phyloP scores from a whole-genome alignment of 2,329 filamentous ascomycete genomes.

The Ophiostoma ulmi region DNA sequence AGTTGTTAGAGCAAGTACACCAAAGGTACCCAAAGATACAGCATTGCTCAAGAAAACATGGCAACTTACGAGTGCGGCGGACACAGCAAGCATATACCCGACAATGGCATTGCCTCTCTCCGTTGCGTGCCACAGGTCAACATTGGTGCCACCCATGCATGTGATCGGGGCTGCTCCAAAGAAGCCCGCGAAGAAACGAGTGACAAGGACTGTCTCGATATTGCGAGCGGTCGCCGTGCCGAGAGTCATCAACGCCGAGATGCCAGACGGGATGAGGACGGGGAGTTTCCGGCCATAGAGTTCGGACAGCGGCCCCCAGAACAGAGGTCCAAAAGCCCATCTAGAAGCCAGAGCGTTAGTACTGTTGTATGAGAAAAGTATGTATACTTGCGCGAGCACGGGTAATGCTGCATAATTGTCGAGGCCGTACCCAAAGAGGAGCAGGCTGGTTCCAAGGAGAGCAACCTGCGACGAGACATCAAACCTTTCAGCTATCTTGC shows the following conservation, averaged over 20 bases:
- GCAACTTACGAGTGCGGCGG: slow-evolving; percentile 7
- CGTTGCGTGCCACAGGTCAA: slow-evolving; percentile 17
- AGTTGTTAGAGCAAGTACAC: not conserved
- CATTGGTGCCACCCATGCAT: slow-evolving; percentile 16
- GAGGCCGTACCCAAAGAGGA: slow-evolving; percentile 16
- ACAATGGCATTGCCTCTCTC: slow-evolving; percentile 21
- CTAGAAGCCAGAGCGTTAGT: not conserved
- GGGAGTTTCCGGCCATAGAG: not conserved
- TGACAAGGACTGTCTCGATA: slow-evolving; percentile 1
- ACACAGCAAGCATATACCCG: slow-evolving; percentile 11
- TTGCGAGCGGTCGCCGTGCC: not conserved
- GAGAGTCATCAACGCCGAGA: not conserved
- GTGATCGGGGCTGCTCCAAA: slow-evolving; percentile 18
- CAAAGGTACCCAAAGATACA: not conserved
- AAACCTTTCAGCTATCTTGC: slow-evolving; percentile 16
- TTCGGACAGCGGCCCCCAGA: not conserved
- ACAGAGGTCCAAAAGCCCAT: not conserved
- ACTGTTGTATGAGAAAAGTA: not conserved
- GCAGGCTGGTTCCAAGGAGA: slow-evolving; percentile 17
- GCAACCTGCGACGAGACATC: slow-evolving; percentile 18
- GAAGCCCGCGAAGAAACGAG: not conserved
- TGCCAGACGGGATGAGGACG: not conserved
- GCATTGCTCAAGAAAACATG: not conserved
- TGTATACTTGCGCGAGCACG: not conserved
- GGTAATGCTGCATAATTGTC: not conserved